Percentiles rank a stretch among this genome's conserved stretches.
These are phyloP conservation scores for Pseudoperonospora humuli DNA, from an alignment of 352 stramenopile genomes.

Conservation along the genomic window DNA sequence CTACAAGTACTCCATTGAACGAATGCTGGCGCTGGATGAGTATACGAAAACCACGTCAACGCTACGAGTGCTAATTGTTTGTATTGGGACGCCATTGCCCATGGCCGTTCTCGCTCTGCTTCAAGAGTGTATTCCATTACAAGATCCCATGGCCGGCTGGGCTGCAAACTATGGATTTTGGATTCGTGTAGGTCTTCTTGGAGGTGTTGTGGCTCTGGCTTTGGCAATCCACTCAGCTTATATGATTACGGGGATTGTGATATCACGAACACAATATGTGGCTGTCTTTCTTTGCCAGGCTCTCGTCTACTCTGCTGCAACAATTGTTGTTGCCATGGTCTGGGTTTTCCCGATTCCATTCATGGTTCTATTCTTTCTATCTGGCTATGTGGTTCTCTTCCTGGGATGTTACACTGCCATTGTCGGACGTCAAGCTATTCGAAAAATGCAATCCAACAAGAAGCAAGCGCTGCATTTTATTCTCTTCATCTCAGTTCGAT, in stretches of 20 bases:
- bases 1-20: slow-evolving; percentile 7
- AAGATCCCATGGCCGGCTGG: too few species aligned
- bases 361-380: slow-evolving; percentile 12
- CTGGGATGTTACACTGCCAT: slow-evolving; percentile 6
- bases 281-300: slow-evolving; percentile 4
- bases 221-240: too few species aligned
- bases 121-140: not conserved
- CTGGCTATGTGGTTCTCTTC: slow-evolving; percentile 9
- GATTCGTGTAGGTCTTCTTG: not conserved
- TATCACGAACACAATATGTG: slow-evolving; percentile 7
- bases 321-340: slow-evolving; percentile 13
- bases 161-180: too few species aligned
- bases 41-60: slow-evolving; percentile 3
- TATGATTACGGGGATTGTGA: slow-evolving; percentile 12
- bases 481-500: slow-evolving; percentile 9
- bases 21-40: slow-evolving; percentile 14
- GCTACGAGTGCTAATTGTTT: not conserved
- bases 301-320: slow-evolving; percentile 1
- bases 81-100: not conserved
- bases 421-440: slow-evolving; percentile 6
- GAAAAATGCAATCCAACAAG: slow-evolving; percentile 3
- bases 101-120: not conserved
- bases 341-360: slow-evolving; percentile 23
- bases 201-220: too few species aligned
- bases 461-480: slow-evolving; percentile 9